A percentile compares a stretch with the other conserved stretches of the same genome.
Evolutionary conservation across 169 alveolate species (phyloP).

Genomic region (Cryptosporidium parvum): DNA sequence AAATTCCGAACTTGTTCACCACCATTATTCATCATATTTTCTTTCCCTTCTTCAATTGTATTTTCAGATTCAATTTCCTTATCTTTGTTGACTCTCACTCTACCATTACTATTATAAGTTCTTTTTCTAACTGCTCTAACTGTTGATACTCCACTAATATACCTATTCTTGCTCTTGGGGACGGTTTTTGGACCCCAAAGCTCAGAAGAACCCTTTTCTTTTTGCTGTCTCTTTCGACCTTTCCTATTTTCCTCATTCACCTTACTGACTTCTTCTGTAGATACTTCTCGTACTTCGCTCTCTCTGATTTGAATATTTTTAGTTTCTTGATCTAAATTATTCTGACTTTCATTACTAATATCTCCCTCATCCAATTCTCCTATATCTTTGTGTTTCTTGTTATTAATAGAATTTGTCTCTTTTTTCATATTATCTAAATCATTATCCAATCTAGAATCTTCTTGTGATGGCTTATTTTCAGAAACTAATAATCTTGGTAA

Average conservation of each 20-base stretch:
- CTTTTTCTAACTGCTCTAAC: conserved; percentile 39
- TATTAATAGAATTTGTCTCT: neutral
- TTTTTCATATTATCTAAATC: neutral
- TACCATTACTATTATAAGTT: conserved; percentile 56
- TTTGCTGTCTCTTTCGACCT: neutral
- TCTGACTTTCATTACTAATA: neutral
- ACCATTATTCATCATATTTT: neutral
- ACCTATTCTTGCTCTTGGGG: conserved; percentile 53
- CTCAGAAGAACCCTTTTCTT: conserved; percentile 24
- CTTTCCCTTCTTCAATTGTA: neutral
- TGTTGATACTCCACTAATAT: conserved; percentile 52
- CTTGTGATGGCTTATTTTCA: neutral
- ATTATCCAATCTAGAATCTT: neutral
- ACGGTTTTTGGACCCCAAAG: conserved; percentile 69
- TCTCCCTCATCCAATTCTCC: neutral
- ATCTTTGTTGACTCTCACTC: conserved; percentile 11
- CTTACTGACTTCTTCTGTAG: neutral
- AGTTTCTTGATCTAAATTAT: neutral
- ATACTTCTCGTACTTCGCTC: neutral
- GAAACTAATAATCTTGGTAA: conserved; percentile 33
- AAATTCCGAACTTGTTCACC: conserved; percentile 24
- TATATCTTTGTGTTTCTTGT: neutral
- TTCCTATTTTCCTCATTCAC: neutral
- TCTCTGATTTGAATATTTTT: neutral
- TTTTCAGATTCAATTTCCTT: neutral